phyloP scores from a whole-genome alignment of 306 rosid genomes.

The Sesbania bispinosa region DNA sequence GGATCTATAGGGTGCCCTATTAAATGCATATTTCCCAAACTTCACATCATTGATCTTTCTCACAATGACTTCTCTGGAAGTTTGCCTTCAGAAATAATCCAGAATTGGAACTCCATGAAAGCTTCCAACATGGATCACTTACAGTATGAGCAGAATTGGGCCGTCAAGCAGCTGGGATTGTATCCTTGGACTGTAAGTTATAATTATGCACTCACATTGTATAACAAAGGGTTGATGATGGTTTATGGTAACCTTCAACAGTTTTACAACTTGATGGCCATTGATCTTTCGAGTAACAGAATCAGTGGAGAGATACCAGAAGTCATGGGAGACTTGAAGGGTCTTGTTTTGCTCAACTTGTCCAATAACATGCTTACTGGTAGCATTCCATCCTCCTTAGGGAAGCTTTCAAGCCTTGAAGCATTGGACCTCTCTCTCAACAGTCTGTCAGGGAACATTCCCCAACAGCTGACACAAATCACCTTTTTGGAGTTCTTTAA shows the following conservation, averaged over 20 bases:
- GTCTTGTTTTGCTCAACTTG: constrained; percentile 14
- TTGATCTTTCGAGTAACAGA: constrained; percentile 32
- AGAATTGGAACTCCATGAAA: not conserved
- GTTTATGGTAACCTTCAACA: not conserved
- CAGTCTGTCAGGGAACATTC: constrained; percentile 18
- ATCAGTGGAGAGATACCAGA: constrained; percentile 19
- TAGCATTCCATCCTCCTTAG: constrained; percentile 23
- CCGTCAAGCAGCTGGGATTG: not conserved
- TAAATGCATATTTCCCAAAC: constrained; percentile 5
- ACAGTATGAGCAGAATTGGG: not conserved
- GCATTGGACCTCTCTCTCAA: constrained; percentile 27
- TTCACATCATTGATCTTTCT: constrained; percentile 33
- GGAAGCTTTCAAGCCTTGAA: constrained; percentile 27
- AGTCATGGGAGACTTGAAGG: not conserved
- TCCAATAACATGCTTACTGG: constrained; percentile 28
- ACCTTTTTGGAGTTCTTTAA: constrained; percentile 15
- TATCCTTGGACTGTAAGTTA: fast-evolving
- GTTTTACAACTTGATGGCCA: not conserved
- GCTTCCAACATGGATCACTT: not conserved
- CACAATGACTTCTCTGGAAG: constrained; percentile 11
- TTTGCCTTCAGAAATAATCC: not conserved
- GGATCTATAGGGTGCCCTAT: not conserved
- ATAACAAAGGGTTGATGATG: constrained; percentile 14
- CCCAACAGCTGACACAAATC: constrained; percentile 14
- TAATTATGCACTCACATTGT: not conserved